These are phyloP conservation scores for Limtongia smithiae DNA, from an alignment of 805 yeast genomes.

Conservation along the genomic window DNA sequence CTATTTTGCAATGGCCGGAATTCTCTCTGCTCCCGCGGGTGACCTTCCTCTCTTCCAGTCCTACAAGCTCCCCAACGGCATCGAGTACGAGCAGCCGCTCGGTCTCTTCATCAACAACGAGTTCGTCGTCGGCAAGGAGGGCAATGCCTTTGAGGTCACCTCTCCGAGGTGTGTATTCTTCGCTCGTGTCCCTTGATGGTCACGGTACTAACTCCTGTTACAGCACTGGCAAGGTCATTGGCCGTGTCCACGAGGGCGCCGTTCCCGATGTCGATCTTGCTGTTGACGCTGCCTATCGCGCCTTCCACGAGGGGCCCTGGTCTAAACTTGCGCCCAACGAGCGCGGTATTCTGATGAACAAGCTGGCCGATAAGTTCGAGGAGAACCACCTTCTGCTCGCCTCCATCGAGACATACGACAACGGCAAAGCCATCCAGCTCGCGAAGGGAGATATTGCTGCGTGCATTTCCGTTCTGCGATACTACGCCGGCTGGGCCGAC, in stretches of 20 bases:
- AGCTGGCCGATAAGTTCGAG: conserved; percentile 76
- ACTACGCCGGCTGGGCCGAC: conserved; percentile 71
- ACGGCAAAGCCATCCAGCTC: conserved; percentile 70
- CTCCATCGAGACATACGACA: conserved; percentile 78
- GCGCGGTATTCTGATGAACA: conserved; percentile 60
- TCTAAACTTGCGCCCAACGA: conserved; percentile 61
- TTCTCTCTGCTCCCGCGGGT: conserved; percentile 11
- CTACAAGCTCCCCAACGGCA: conserved; percentile 69
- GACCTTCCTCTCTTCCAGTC: conserved; percentile 34
- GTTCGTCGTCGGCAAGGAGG: conserved; percentile 58
- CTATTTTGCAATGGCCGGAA: conserved; percentile 15
- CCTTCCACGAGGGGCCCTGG: conserved; percentile 66
- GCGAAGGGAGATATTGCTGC: conserved; percentile 70
- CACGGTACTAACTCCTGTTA: conserved; percentile 1
- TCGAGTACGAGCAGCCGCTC: conserved; percentile 69
- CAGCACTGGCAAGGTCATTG: conserved; percentile 53
- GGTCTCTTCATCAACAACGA: conserved; percentile 80
- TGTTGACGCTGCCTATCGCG: conserved; percentile 76
- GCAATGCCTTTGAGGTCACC: conserved; percentile 58
- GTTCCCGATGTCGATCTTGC: conserved; percentile 80
- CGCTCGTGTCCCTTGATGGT: not conserved
- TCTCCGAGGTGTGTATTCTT: conserved; percentile 28
- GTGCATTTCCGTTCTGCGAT: conserved; percentile 66
- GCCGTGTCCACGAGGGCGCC: conserved; percentile 68
- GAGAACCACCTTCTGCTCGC: conserved; percentile 68